A percentile compares a stretch with the other conserved stretches of the same genome.
phyloP scores from a whole-genome alignment of 1,284 basidiomycete species.

The Phellopilus nigrolimitatus region DNA sequence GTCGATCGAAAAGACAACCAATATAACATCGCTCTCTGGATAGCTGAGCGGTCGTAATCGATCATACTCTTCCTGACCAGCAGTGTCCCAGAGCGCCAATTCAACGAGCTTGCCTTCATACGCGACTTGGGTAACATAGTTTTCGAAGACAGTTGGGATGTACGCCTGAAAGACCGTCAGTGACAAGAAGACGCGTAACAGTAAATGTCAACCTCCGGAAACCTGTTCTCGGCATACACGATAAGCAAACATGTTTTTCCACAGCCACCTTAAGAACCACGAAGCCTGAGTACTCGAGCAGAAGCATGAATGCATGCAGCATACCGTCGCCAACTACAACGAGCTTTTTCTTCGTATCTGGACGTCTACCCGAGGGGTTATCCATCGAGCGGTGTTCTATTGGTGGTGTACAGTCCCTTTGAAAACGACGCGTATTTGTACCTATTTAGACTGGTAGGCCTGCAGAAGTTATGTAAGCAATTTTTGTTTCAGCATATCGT shows the following conservation, averaged over 20 bases:
- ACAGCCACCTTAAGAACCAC: slow-evolving; percentile 57
- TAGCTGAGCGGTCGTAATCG: slow-evolving; percentile 91
- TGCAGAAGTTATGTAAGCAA: too few relatives aligned
- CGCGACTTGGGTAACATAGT: slow-evolving; percentile 88
- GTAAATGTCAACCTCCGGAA: slow-evolving; percentile 77
- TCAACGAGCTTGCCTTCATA: slow-evolving; percentile 90
- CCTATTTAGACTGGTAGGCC: too few relatives aligned
- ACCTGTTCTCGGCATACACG: slow-evolving; percentile 95
- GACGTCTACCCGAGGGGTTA: slow-evolving; percentile 34
- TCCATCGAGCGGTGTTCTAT: slow-evolving; percentile 16
- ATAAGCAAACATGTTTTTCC: slow-evolving; percentile 91
- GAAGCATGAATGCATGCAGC: slow-evolving; percentile 26
- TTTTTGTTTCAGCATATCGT: too few relatives aligned
- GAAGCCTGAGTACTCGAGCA: background rate
- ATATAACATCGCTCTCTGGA: slow-evolving; percentile 94
- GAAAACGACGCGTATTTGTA: too few relatives aligned
- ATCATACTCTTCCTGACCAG: slow-evolving; percentile 98
- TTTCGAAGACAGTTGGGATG: slow-evolving; percentile 98
- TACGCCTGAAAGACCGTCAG: slow-evolving; percentile 61
- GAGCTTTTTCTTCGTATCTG: slow-evolving; percentile 84
- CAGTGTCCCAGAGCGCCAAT: slow-evolving; percentile 96
- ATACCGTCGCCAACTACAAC: slow-evolving; percentile 88
- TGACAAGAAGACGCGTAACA: slow-evolving; percentile 17
- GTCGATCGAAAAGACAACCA: slow-evolving; percentile 96
- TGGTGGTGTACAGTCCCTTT: too few relatives aligned